These are phyloP conservation scores for Saraca asoca DNA, from an alignment of 331 rosid species.

Conservation along the genomic window DNA sequence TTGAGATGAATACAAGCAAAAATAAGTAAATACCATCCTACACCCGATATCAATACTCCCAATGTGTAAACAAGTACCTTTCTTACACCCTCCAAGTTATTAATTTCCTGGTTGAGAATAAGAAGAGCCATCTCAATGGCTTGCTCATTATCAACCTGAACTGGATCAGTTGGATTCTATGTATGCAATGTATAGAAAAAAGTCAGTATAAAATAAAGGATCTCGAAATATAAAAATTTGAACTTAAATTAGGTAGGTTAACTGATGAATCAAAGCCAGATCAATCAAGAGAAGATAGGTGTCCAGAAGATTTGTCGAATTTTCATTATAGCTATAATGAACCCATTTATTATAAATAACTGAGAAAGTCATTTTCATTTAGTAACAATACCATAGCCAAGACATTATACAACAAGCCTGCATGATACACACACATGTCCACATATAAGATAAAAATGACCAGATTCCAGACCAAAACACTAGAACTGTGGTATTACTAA, in stretches of 20 bases:
- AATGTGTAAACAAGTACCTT: slow-evolving; percentile 56
- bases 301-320: not conserved
- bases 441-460: slow-evolving; percentile 6
- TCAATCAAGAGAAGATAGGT: slow-evolving; percentile 21
- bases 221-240: slow-evolving; percentile 25
- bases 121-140: slow-evolving; percentile 78
- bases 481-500: slow-evolving; percentile 9
- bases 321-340: not conserved
- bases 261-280: slow-evolving; percentile 10
- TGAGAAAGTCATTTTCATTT: not conserved
- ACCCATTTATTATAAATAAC: not conserved
- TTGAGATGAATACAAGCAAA: slow-evolving; percentile 33
- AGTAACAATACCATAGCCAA: not conserved
- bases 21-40: slow-evolving; percentile 28
- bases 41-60: slow-evolving; percentile 23
- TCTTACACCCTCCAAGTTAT: slow-evolving; percentile 63
- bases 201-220: slow-evolving; percentile 41
- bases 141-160: slow-evolving; percentile 67
- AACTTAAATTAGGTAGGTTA: slow-evolving; percentile 11
- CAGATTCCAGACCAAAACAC: slow-evolving; percentile 5
- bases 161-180: slow-evolving; percentile 72
- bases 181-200: slow-evolving; percentile 38
- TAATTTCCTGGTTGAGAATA: slow-evolving; percentile 74
- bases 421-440: slow-evolving; percentile 19
- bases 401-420: not conserved